Evolutionary conservation across 495 filamentous ascomycete species (phyloP), one percentile per base, ranked within the genome.

Genomic region (Lasiosphaeriaceae sp.): DNA sequence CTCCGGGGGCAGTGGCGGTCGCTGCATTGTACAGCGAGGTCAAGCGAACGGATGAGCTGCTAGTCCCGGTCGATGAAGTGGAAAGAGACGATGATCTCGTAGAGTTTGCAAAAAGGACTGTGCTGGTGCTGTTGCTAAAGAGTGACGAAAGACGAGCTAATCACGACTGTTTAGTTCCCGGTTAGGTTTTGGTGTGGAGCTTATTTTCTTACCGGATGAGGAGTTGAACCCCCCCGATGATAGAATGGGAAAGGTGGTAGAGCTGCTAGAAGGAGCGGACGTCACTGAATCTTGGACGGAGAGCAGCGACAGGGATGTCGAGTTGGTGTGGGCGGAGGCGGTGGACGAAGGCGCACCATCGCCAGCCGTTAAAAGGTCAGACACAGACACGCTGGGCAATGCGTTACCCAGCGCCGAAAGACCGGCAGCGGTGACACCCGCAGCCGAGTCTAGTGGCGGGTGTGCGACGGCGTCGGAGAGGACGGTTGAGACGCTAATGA

Each of bases 191-290:
- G 14, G 17, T 35, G 35, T 34, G 22, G 9, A 44, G 46, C 50
- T 14, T 9, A 5, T 16, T n/a, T n/a, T 43, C 62, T 59, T 53
- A 80, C 77, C 57, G 52, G 72, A 67, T 47, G 71, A 73, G 50
- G 73, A 70, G 71, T 79, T 79, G 61, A 68, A 68, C 17, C 52
- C 44, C 21, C 60, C 62, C 43, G 64, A 61, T 22, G 62, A 65
- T 59, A 66, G 45, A 50, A 78, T 69, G 65, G 78, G 68, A 59
- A 80, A 79, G 47, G 55, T 64, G 26, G 74, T 64, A 55, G 73
- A 57, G 65, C 59, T 70, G 62, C 66, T 70, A 43, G 68, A 80
- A 77, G 68, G 77, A 79, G 74, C 55, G 77, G 77, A 77, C 63
- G 79, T 77, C 70, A 77, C 63, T 12, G 64, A 54, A 54, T 57